A percentile compares a stretch with the other conserved stretches of the same genome.
Conservation (phyloP, 371 early-diverging fungal species). For the Mucor ambiguus region DNA sequence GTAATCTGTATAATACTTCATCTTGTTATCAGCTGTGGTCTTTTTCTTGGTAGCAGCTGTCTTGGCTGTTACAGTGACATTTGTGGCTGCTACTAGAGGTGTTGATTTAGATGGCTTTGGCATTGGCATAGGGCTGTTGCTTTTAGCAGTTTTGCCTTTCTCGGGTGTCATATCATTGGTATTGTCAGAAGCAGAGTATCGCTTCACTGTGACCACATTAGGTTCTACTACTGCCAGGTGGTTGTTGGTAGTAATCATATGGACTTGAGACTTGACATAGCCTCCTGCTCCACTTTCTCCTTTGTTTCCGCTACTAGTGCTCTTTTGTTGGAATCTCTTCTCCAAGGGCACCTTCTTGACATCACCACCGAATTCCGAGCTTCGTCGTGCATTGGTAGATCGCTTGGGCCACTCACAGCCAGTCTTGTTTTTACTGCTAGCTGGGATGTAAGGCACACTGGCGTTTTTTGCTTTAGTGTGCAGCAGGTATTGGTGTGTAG, state of each 20-base stretch:
- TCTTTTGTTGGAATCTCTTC: not conserved
- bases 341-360: not conserved
- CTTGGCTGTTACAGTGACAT: not conserved
- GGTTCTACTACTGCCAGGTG: slow-evolving; percentile 3
- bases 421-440: not conserved
- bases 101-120: slow-evolving; percentile 24
- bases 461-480: not conserved
- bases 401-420: not conserved
- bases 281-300: not conserved
- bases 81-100: slow-evolving; percentile 8
- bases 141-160: not conserved
- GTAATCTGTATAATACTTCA: slow-evolving; percentile 9
- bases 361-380: not conserved
- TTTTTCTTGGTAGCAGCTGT: not conserved
- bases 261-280: slow-evolving; percentile 20
- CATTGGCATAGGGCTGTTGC: not conserved
- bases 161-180: not conserved
- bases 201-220: not conserved
- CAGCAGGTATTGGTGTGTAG: not conserved
- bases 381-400: not conserved
- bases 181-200: slow-evolving; percentile 1
- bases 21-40: not conserved
- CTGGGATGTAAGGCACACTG: not conserved
- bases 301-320: not conserved
- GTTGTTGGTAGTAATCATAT: slow-evolving; percentile 15